Base-by-base conservation (phyloP, 208 protist species). In the Angomonas ambiguus region DNA sequence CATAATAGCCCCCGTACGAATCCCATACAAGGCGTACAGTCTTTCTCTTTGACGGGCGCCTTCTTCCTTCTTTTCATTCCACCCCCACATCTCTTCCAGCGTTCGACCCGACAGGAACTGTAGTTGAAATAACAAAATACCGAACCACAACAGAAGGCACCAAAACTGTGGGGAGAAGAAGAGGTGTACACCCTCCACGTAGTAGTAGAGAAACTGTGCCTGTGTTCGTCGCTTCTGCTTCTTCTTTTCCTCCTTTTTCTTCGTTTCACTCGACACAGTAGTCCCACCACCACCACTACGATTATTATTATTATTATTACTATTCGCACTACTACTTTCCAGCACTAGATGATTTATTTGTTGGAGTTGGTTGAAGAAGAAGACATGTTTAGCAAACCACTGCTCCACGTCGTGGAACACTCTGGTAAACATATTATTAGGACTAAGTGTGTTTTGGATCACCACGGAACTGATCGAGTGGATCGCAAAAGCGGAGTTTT, bases 281-380 rank as follows among this genome's bases (percentile, higher is more conserved):
- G n/a, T n/a, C n/a, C n/a, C n/a, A n/a, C n/a, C n/a, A n/a, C n/a
- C n/a, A n/a, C n/a, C n/a, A n/a, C n/a, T n/a, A n/a, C n/a, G 38
- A 45, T 16, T 45, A 45, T 45, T 45, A 45, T 45, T 45, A 45
- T n/a, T 45, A n/a, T 45, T 45, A 45, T 45, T 45, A n/a, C n/a
- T n/a, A n/a, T n/a, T n/a, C n/a, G n/a, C n/a, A n/a, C n/a, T n/a
- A n/a, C n/a, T n/a, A n/a, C n/a, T n/a, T n/a, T n/a, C n/a, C n/a
- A n/a, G n/a, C n/a, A n/a, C n/a, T n/a, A n/a, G n/a, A n/a, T n/a
- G n/a, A n/a, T n/a, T n/a, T n/a, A n/a, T n/a, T n/a, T n/a, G n/a
- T n/a, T n/a, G n/a, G 11, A 45, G 16, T 16, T 16, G 38, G 16
- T 45, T 8, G n/a, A 56, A 25, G n/a, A 56, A 56, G 5, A 56